phyloP scores from a whole-genome alignment of 257 asterid genomes.

The Nicotiana sylvestris region DNA sequence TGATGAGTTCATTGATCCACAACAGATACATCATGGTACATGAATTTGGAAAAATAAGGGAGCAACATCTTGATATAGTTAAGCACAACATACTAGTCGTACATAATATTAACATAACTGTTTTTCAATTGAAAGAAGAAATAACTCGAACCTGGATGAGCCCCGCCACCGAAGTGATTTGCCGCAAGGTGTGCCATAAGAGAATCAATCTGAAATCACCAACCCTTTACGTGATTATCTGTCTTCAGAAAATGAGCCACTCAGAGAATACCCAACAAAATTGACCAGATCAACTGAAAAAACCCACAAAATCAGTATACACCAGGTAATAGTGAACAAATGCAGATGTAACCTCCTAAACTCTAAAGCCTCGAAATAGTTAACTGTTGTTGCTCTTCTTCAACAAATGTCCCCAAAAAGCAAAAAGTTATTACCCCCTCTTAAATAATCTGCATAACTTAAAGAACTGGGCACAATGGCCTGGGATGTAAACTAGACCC shows the following conservation, averaged over 20 bases:
- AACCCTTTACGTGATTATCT: slow-evolving; percentile 12
- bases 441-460: background rate
- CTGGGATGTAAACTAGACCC: background rate
- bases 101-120: slow-evolving; percentile 3
- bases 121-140: slow-evolving; percentile 3
- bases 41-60: background rate
- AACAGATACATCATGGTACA: background rate
- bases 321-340: slow-evolving; percentile 6
- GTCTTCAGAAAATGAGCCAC: slow-evolving; percentile 17
- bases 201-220: slow-evolving; percentile 27
- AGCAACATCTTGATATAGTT: background rate
- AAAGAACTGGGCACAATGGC: background rate
- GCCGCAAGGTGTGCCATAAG: slow-evolving; percentile 57
- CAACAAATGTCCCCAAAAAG: slow-evolving; percentile 2
- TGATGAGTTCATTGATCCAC: background rate
- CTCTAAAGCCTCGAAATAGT: background rate
- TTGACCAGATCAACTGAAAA: slow-evolving; percentile 11
- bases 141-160: slow-evolving; percentile 50
- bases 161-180: slow-evolving; percentile 51
- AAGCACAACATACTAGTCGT: slow-evolving; percentile 3
- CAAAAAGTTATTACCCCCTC: background rate
- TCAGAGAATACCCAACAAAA: slow-evolving; percentile 3
- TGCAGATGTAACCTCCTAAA: background rate
- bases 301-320: slow-evolving; percentile 20
- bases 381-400: background rate